phyloP scores from a whole-genome alignment of 768 basidiomycete genomes.

The Leucocoprinus birnbaumii region DNA sequence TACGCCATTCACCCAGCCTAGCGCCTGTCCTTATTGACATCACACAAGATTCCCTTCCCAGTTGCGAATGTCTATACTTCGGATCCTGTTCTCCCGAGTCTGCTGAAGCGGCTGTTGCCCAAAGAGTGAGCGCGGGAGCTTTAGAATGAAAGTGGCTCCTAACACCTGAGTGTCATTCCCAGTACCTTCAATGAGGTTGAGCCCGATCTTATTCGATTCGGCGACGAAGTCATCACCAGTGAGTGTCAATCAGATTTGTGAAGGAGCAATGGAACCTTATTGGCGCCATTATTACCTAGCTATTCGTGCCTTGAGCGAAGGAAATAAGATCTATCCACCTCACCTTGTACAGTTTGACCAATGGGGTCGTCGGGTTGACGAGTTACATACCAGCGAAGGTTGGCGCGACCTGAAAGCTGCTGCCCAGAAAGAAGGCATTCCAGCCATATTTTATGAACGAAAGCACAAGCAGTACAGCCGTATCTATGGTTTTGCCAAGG shows the following conservation, averaged over 20 bases:
- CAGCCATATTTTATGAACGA: slow-evolving; percentile 67
- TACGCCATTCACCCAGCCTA: slow-evolving; percentile 19
- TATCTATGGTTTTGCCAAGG: slow-evolving; percentile 63
- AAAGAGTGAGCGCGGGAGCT: slow-evolving; percentile 23
- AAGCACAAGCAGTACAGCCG: slow-evolving; percentile 59
- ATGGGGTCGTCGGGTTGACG: slow-evolving; percentile 68
- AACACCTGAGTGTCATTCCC: not conserved
- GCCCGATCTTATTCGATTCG: slow-evolving; percentile 58
- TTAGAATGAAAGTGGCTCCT: not conserved
- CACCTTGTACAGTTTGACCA: slow-evolving; percentile 68
- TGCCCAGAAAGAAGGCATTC: slow-evolving; percentile 61
- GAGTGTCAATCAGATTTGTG: slow-evolving; percentile 14
- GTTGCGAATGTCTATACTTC: slow-evolving; percentile 60
- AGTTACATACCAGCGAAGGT: slow-evolving; percentile 66
- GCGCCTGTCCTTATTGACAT: not conserved
- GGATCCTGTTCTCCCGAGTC: slow-evolving; percentile 58
- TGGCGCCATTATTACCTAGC: slow-evolving; percentile 28
- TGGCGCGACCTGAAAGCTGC: slow-evolving; percentile 68
- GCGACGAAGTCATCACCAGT: slow-evolving; percentile 53
- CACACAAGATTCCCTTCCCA: slow-evolving; percentile 43
- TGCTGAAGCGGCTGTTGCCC: slow-evolving; percentile 60
- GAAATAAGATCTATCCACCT: slow-evolving; percentile 42
- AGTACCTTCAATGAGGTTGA: slow-evolving; percentile 51
- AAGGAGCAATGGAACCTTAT: not conserved
- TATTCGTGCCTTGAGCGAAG: slow-evolving; percentile 50